Evolutionary conservation across 192 early-diverging fungal species (phyloP).

Genomic region (Backusella parvicylindrica): DNA sequence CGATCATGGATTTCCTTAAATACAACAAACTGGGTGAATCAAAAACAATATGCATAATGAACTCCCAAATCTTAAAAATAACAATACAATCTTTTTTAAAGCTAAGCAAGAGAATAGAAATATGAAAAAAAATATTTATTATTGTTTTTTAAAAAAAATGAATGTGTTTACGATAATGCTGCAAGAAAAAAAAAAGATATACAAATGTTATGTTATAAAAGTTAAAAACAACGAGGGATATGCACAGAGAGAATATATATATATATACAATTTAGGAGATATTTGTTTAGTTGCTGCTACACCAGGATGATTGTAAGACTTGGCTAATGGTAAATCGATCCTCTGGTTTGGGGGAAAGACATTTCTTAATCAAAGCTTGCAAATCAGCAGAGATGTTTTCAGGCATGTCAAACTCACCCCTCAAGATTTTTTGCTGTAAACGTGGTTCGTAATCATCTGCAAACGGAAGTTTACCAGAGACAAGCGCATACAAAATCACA

Average conservation of each 20-base stretch:
- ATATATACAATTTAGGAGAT: neutral
- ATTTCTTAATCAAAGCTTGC: conserved; percentile 36
- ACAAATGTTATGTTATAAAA: neutral
- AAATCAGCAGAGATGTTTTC: conserved; percentile 37
- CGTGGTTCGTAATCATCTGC: conserved; percentile 69
- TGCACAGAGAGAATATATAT: neutral
- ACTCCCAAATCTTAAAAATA: neutral
- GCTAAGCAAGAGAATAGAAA: neutral
- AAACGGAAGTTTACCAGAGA: conserved; percentile 70
- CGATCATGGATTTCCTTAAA: neutral
- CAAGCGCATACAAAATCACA: conserved; percentile 66
- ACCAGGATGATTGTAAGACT: conserved; percentile 30
- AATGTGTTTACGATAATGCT: neutral
- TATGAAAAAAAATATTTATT: neutral
- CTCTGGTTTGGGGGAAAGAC: conserved; percentile 42
- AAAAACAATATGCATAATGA: neutral
- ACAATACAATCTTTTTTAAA: neutral
- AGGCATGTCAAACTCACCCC: conserved; percentile 50
- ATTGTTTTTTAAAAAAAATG: neutral
- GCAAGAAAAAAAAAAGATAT: neutral
- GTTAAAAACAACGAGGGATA: neutral
- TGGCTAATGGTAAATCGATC: conserved; percentile 41
- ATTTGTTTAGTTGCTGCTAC: neutral
- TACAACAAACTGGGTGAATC: neutral
- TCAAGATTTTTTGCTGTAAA: conserved; percentile 65